Evolutionary conservation across 768 basidiomycete genomes (phyloP), one percentile per base, ranked within the genome.

Genomic region (Lentinula detonsa): DNA sequence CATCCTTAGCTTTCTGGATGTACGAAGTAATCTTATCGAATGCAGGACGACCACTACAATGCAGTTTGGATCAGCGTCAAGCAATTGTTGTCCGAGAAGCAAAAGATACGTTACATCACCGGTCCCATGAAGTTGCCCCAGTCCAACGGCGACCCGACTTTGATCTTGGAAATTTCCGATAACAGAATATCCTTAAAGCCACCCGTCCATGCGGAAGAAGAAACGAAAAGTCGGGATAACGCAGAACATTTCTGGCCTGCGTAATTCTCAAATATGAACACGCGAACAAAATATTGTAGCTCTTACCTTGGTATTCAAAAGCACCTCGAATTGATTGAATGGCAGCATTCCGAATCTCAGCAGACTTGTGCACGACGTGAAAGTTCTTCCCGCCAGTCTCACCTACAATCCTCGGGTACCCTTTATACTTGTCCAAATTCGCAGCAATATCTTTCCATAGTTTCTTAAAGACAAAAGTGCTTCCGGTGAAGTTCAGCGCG

Each of bases 331-430:
- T 82, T 56, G 80, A 84, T 76, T 98, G 96, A 51, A 91, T 65
- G 54, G 92, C 97, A n/a, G 95, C 93, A 65, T 95, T 95, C 71
- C 78, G 79, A 57, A 97, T 75, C 67, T 97, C 91, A 40, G 95
- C 96, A 13, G 86, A 88, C 58, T 82, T 78, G 74, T 98, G 97
- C 53, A 98, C 78, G 50, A 99, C 65, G 75, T 98, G 97, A 81
- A 95, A 98, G 81, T 99, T 99, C 83, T 98, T 99, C 61, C 97
- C 96, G 33, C 93, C 94, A 7, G 96, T 98, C 81, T 98, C 96
- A 31, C 97, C 97, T 6, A 99, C 95, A 64, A 99, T 90, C 69
- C 96, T 83, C 0, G 97, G 97, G 76, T 97, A 98, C 11, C 85
- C 79, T 67, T 77, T 84, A 81, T 98, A 98, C 52, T 78, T 83